Evolutionary conservation across 2,329 filamentous ascomycete species (phyloP).

Genomic region (Cladorrhinum sp.): DNA sequence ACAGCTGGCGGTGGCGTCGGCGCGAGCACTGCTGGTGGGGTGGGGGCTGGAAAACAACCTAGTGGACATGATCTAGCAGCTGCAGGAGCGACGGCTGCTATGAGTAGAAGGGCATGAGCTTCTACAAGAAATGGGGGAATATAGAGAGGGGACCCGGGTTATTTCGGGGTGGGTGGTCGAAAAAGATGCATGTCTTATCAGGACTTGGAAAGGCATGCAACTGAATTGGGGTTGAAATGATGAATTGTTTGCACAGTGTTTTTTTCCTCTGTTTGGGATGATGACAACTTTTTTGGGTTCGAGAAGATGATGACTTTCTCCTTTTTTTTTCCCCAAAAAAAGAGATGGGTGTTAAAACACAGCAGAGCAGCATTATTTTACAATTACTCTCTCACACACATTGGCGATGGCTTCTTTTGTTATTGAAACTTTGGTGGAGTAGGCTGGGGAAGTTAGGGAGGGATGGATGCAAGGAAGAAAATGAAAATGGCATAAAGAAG

Average conservation of each 20-base stretch:
- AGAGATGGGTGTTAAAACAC: background rate
- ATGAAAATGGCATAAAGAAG: no score
- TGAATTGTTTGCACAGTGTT: background rate
- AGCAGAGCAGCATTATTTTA: background rate
- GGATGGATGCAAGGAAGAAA: no score
- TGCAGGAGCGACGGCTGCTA: conserved; percentile 57
- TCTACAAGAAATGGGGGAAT: background rate
- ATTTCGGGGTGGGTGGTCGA: background rate
- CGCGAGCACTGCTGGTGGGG: background rate
- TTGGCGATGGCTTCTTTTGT: no score
- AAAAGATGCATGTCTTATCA: background rate
- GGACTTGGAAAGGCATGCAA: background rate
- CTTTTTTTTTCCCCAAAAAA: no score
- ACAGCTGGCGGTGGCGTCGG: conserved; percentile 43
- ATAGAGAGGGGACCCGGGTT: background rate
- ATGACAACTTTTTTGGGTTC: background rate
- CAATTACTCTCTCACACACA: no score
- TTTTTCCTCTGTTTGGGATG: background rate
- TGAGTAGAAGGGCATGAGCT: conserved; percentile 42
- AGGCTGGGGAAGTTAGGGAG: no score
- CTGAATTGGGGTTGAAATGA: background rate
- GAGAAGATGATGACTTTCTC: background rate
- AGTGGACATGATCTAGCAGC: conserved; percentile 48
- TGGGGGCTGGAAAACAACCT: conserved; percentile 43
- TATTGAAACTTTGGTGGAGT: no score